phyloP scores from a whole-genome alignment of 2,329 filamentous ascomycete genomes.

The Aspergillus chevalieri region DNA sequence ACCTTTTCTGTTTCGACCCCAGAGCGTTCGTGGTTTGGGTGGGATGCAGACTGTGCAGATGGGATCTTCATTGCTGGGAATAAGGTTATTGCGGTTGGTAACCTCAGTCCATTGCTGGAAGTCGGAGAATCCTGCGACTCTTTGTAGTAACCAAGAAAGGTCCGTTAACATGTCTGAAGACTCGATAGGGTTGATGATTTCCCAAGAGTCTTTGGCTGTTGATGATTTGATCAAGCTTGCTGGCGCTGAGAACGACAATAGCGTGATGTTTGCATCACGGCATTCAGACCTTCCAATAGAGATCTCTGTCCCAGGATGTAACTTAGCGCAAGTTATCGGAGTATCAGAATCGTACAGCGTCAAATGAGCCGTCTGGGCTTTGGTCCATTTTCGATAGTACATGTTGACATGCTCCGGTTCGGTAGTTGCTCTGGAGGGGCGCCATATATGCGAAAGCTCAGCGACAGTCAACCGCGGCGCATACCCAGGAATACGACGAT shows the following conservation, averaged over 20 bases:
- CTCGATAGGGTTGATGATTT: slow-evolving; percentile 20
- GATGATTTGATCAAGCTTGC: slow-evolving; percentile 12
- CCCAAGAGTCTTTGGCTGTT: slow-evolving; percentile 17
- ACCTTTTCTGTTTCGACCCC: slow-evolving; percentile 24
- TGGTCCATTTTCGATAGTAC: slow-evolving; percentile 26
- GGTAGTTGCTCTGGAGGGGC: slow-evolving; percentile 25
- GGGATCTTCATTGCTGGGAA: neutral
- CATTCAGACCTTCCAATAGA: slow-evolving; percentile 18
- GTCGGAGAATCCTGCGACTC: slow-evolving; percentile 15
- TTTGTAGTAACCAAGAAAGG: slow-evolving; percentile 29
- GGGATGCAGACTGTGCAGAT: slow-evolving; percentile 28
- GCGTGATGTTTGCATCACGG: slow-evolving; percentile 24
- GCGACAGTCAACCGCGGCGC: slow-evolving; percentile 44
- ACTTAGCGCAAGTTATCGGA: slow-evolving; percentile 15
- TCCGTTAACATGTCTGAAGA: slow-evolving; percentile 19
- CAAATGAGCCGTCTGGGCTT: slow-evolving; percentile 17
- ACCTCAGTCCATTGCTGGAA: slow-evolving; percentile 27
- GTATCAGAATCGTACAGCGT: slow-evolving; percentile 10
- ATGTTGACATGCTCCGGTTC: slow-evolving; percentile 17
- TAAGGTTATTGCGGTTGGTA: neutral
- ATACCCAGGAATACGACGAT: slow-evolving; percentile 41
- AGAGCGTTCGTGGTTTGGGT: slow-evolving; percentile 26
- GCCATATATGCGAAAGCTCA: slow-evolving; percentile 42
- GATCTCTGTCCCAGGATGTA: slow-evolving; percentile 11
- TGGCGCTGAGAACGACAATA: slow-evolving; percentile 23